Conservation (phyloP, 2,329 filamentous ascomycete species). For the Cladophialophora bantiana region DNA sequence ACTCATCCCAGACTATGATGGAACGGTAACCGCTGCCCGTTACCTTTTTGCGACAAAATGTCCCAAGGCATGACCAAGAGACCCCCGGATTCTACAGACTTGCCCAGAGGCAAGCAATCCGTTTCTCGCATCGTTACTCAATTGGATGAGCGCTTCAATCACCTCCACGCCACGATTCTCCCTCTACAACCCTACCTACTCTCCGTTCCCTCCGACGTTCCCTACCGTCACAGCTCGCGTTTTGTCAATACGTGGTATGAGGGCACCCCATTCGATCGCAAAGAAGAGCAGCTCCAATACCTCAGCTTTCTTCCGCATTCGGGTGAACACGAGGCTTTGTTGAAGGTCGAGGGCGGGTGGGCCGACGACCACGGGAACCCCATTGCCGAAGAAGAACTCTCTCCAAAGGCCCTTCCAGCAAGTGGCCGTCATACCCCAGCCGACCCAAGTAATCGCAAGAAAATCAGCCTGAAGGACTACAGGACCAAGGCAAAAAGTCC, state of each 20-base stretch:
- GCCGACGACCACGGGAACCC: conserved; percentile 56
- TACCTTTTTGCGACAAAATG: conserved; percentile 36
- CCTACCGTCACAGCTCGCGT: conserved; percentile 52
- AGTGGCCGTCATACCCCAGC: conserved; percentile 52
- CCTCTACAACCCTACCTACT: conserved; percentile 55
- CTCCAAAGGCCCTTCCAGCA: conserved; percentile 45
- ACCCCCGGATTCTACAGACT: conserved; percentile 23
- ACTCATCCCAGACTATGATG: conserved; percentile 29
- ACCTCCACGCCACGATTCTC: conserved; percentile 51
- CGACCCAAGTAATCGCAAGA: conserved; percentile 60
- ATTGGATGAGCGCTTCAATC: conserved; percentile 46
- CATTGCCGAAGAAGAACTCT: conserved; percentile 52
- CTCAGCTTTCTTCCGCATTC: conserved; percentile 68
- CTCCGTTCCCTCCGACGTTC: conserved; percentile 55
- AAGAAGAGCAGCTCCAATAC: conserved; percentile 68
- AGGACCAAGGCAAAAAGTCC: conserved; percentile 60
- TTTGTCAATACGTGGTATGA: conserved; percentile 57
- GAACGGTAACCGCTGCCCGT: conserved; percentile 26
- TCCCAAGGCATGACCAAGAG: conserved; percentile 33
- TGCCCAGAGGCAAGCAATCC: conserved; percentile 20
- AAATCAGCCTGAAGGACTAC: conserved; percentile 68
- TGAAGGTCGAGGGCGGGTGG: conserved; percentile 60
- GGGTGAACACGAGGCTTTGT: conserved; percentile 59
- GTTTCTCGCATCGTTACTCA: conserved; percentile 20
- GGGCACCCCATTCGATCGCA: conserved; percentile 59